Conservation (phyloP, 1,139 yeast genomes). For the Debaryomyces fabryi region DNA sequence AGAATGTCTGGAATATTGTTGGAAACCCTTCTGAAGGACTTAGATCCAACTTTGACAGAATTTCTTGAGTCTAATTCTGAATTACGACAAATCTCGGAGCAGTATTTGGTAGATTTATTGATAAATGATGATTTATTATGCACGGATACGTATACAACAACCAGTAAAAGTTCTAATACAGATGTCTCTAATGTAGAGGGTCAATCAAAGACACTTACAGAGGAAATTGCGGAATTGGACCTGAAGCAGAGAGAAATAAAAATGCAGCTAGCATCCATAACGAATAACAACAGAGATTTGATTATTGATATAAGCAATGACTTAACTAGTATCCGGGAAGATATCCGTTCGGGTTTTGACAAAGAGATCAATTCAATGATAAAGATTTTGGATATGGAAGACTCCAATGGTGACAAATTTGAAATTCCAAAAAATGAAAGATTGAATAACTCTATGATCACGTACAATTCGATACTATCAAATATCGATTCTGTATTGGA, state of each 20-base stretch:
- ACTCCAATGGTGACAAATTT: slow-evolving; percentile 1
- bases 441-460: slow-evolving; percentile 24
- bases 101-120: slow-evolving; percentile 31
- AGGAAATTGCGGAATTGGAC: slow-evolving; percentile 52
- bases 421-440: slow-evolving; percentile 22
- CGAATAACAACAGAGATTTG: slow-evolving; percentile 42
- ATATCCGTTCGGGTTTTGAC: slow-evolving; percentile 26
- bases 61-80: slow-evolving; percentile 16
- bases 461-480: slow-evolving; percentile 47
- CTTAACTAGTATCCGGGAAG: slow-evolving; percentile 27
- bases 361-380: slow-evolving; percentile 26
- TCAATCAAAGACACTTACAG: slow-evolving; percentile 35
- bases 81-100: slow-evolving; percentile 18
- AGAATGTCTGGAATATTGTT: slow-evolving; percentile 28
- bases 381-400: slow-evolving; percentile 14
- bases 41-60: slow-evolving; percentile 19
- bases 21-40: slow-evolving; percentile 24
- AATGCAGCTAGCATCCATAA: slow-evolving; percentile 33
- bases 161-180: slow-evolving; percentile 13
- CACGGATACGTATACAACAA: slow-evolving; percentile 43
- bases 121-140: slow-evolving; percentile 46
- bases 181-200: slow-evolving; percentile 6
- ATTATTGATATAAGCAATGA: slow-evolving; percentile 43
- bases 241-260: slow-evolving; percentile 34
- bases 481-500: slow-evolving; percentile 77